Percentiles rank a stretch among this genome's conserved stretches.
Conservation (phyloP, 495 filamentous ascomycete species). For the Collariella sp. region DNA sequence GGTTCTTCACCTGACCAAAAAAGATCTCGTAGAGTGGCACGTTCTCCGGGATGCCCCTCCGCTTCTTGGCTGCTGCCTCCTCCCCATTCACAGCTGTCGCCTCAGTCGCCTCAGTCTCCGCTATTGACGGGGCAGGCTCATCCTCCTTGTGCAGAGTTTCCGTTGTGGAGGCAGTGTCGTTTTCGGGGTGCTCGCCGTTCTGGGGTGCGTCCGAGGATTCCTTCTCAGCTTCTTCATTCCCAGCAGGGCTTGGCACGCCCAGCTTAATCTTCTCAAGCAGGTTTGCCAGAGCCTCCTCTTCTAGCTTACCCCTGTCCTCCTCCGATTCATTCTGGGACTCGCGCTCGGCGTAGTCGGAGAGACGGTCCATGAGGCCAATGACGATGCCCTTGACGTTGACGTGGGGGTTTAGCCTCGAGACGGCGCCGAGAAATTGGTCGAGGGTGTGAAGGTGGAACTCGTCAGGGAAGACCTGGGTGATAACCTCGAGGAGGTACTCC, state of each 20-base stretch:
- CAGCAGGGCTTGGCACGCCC: conserved; percentile 46
- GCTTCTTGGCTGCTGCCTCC: conserved; percentile 42
- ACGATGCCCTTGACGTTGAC: conserved; percentile 98
- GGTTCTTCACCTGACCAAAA: conserved; percentile 87
- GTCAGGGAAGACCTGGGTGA: conserved; percentile 98
- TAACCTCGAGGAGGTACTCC: conserved; percentile 94
- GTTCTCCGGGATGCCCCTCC: conserved; percentile 65
- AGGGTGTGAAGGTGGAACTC: conserved; percentile 96
- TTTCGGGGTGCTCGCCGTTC: conserved; percentile 13
- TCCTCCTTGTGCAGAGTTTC: conserved; percentile 22
- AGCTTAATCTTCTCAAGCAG: conserved; percentile 71
- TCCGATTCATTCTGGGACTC: conserved; percentile 65
- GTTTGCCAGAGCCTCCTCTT: conserved; percentile 71
- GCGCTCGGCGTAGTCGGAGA: conserved; percentile 84
- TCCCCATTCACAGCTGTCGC: conserved; percentile 33
- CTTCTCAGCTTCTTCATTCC: conserved; percentile 9
- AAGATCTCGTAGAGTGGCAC: conserved; percentile 95
- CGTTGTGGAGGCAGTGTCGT: conserved; percentile 15
- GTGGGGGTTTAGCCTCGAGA: conserved; percentile 83
- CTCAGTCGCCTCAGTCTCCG: conserved; percentile 38
- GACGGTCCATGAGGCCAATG: conserved; percentile 92
- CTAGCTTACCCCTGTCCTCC: conserved; percentile 63
- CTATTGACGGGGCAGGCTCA: conserved; percentile 33
- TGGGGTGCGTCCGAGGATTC: conserved; percentile 7
- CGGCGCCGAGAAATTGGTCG: conserved; percentile 85